These are phyloP conservation scores for Trichosphaerium sp. DNA, from an alignment of 78 protist species.

Conservation along the genomic window DNA sequence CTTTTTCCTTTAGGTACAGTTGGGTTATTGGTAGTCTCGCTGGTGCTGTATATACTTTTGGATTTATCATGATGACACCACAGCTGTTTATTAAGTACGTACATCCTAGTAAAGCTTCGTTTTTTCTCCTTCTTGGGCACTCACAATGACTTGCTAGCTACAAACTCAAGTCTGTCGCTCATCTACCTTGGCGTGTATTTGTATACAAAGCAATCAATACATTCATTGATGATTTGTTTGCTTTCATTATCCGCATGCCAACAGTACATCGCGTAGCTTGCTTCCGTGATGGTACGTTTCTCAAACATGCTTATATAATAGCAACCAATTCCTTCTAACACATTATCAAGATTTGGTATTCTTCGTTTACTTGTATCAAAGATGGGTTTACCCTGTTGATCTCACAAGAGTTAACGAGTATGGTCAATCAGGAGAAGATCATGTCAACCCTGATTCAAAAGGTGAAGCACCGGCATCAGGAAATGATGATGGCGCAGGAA, in stretches of 20 bases:
- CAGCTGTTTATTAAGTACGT: constrained; percentile 95
- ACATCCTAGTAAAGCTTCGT: too few relatives aligned
- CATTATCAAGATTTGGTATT: constrained; percentile 65
- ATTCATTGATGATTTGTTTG: constrained; percentile 93
- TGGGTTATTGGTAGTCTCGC: constrained; percentile 32
- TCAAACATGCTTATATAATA: neutral
- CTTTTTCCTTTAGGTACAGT: constrained; percentile 13
- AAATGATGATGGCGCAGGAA: too few relatives aligned
- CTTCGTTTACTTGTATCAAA: constrained; percentile 74
- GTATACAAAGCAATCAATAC: constrained; percentile 91
- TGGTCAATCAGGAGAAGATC: too few relatives aligned
- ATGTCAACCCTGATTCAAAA: too few relatives aligned
- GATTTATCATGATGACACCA: constrained; percentile 89
- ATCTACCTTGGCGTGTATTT: constrained; percentile 84
- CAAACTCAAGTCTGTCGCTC: constrained; percentile 82
- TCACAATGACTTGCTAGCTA: neutral
- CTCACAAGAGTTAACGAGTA: constrained; percentile 2
- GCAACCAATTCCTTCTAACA: neutral
- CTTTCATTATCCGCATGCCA: constrained; percentile 93
- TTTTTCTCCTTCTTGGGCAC: constrained; percentile 1
- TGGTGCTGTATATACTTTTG: constrained; percentile 54
- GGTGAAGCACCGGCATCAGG: too few relatives aligned
- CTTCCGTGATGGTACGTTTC: constrained; percentile 74
- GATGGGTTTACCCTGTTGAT: constrained; percentile 89
- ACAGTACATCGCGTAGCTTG: constrained; percentile 83